phyloP scores from a whole-genome alignment of 768 basidiomycete genomes.

The Coprinopsis sp. region DNA sequence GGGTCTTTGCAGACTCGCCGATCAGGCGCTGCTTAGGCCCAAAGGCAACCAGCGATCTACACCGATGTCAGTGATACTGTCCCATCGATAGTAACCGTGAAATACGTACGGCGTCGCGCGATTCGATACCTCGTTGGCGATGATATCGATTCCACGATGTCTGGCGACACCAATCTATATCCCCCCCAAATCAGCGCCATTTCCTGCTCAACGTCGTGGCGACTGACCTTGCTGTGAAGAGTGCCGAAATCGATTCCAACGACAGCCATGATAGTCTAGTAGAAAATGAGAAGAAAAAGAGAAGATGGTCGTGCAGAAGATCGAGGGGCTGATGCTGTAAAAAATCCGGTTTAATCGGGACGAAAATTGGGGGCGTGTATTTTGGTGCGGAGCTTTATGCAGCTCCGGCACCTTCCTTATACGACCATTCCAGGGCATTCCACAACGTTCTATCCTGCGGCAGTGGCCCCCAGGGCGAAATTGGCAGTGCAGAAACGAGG shows the following conservation, averaged over 20 bases:
- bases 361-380: constrained; percentile 6
- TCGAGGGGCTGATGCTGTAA: constrained; percentile 9
- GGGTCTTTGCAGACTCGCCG: constrained; percentile 94
- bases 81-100: neutral
- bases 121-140: constrained; percentile 97
- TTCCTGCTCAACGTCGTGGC: neutral
- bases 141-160: constrained; percentile 97
- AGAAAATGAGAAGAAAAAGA: constrained; percentile 12
- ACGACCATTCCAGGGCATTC: constrained; percentile 21
- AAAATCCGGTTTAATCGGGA: constrained; percentile 5
- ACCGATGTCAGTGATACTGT: neutral
- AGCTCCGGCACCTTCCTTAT: constrained; percentile 11
- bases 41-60: constrained; percentile 90
- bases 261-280: constrained; percentile 64
- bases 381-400: constrained; percentile 9
- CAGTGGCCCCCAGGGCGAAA: too few relatives aligned
- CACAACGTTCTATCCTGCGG: constrained; percentile 20
- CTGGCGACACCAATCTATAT: constrained; percentile 89
- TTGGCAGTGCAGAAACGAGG: too few relatives aligned
- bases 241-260: constrained; percentile 95
- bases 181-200: constrained; percentile 14
- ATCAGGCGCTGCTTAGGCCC: constrained; percentile 87
- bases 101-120: constrained; percentile 85
- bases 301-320: constrained; percentile 9
- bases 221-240: constrained; percentile 75